Conservation (phyloP, 768 basidiomycete species). For the Rhodotorula taiwanensis region DNA sequence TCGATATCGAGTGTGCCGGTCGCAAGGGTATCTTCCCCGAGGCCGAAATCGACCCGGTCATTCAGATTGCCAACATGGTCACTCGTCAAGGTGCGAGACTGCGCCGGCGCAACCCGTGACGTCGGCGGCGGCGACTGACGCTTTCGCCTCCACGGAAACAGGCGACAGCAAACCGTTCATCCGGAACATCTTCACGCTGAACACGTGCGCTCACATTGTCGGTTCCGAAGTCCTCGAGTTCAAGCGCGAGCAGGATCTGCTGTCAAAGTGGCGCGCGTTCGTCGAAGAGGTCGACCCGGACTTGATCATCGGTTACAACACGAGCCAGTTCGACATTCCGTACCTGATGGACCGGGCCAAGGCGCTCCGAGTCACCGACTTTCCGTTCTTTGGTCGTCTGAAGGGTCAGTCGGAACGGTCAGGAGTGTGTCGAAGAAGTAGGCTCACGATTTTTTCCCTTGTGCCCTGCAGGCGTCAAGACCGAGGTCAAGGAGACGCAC, state of each 20-base stretch:
- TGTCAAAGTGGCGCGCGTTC: constrained; percentile 82
- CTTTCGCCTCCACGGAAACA: constrained; percentile 46
- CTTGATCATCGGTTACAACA: constrained; percentile 93
- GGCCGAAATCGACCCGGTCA: constrained; percentile 80
- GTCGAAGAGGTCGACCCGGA: constrained; percentile 87
- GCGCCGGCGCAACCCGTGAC: no score
- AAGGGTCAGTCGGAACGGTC: constrained; percentile 51
- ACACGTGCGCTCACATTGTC: constrained; percentile 87
- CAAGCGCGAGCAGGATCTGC: constrained; percentile 64
- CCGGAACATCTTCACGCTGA: constrained; percentile 91
- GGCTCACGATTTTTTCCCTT: not conserved
- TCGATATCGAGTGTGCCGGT: constrained; percentile 99
- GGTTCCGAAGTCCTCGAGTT: constrained; percentile 92
- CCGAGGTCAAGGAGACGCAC: constrained; percentile 84
- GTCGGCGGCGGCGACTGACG: constrained; percentile 16
- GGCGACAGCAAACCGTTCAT: constrained; percentile 90
- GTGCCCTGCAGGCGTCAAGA: constrained; percentile 56
- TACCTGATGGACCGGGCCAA: constrained; percentile 90
- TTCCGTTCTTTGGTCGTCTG: constrained; percentile 68
- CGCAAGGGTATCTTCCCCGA: constrained; percentile 97
- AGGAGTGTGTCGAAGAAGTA: not conserved
- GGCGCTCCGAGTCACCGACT: constrained; percentile 62
- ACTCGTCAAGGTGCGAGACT: constrained; percentile 91
- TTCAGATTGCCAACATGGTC: constrained; percentile 99
- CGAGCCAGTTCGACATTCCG: constrained; percentile 87